Conservation (phyloP, 331 rosid genomes). For the Quercus phellos region DNA sequence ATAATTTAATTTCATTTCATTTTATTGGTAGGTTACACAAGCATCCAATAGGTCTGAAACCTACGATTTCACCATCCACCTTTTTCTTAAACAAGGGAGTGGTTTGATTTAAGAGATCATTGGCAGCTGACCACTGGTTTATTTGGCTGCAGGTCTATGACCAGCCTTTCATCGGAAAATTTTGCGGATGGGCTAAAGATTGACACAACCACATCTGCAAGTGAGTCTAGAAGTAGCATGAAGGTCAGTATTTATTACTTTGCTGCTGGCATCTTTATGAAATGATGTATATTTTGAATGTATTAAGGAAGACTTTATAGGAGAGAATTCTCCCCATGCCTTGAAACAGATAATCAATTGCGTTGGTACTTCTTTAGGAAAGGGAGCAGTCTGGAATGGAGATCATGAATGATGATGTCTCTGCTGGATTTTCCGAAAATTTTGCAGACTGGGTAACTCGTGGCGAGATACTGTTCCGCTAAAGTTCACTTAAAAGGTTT, state of each 20-base stretch:
- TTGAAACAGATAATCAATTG: neutral
- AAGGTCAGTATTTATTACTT: conserved; percentile 47
- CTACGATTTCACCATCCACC: neutral
- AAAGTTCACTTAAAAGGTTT: conserved; percentile 21
- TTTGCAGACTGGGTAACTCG: conserved; percentile 59
- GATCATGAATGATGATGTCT: conserved; percentile 9
- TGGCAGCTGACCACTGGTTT: conserved; percentile 9
- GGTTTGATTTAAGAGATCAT: neutral
- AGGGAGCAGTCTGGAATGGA: conserved; percentile 33
- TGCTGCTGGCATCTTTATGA: neutral
- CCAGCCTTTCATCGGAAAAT: conserved; percentile 60
- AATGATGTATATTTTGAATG: neutral
- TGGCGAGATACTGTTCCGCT: conserved; percentile 51
- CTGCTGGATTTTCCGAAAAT: conserved; percentile 24
- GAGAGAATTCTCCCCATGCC: neutral
- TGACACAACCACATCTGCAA: conserved; percentile 47
- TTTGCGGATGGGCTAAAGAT: conserved; percentile 45
- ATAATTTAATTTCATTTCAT: neutral
- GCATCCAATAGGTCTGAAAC: neutral
- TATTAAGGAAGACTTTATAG: neutral
- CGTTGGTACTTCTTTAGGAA: conserved; percentile 29
- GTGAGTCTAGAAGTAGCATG: conserved; percentile 48
- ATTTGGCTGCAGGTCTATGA: conserved; percentile 42
- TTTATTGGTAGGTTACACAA: neutral
- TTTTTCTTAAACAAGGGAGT: neutral